Conservation (phyloP, 2,329 filamentous ascomycete genomes). For the Massarina eburnea region DNA sequence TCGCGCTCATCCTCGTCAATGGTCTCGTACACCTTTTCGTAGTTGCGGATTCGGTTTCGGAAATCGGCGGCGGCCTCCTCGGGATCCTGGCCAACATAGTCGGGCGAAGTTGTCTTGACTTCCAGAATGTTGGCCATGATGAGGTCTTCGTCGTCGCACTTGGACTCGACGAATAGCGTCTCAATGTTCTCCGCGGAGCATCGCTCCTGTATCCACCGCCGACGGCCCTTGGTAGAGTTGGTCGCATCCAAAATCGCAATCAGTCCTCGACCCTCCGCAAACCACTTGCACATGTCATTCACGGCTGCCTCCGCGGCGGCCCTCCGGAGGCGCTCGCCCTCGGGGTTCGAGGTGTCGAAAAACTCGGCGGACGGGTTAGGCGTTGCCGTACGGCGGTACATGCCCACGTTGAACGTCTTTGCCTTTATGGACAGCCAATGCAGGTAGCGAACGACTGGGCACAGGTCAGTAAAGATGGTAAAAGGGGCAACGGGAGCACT, state of each 20-base stretch:
- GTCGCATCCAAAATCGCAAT: slow-evolving; percentile 96
- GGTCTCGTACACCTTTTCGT: slow-evolving; percentile 94
- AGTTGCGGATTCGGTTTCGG: slow-evolving; percentile 90
- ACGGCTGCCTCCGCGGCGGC: slow-evolving; percentile 91
- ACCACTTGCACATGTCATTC: slow-evolving; percentile 93
- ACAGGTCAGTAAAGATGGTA: slow-evolving; percentile 12
- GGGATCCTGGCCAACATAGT: slow-evolving; percentile 92
- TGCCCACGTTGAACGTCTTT: slow-evolving; percentile 96
- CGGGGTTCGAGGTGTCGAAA: slow-evolving; percentile 86
- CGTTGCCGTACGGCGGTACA: slow-evolving; percentile 85
- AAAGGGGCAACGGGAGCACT: background rate
- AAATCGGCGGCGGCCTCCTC: slow-evolving; percentile 90
- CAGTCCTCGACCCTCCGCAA: slow-evolving; percentile 71
- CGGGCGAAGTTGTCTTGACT: slow-evolving; percentile 94
- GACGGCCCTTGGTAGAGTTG: slow-evolving; percentile 87
- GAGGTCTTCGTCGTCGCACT: slow-evolving; percentile 91
- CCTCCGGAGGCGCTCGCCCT: slow-evolving; percentile 85
- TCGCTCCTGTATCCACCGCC: slow-evolving; percentile 85
- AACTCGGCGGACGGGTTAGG: slow-evolving; percentile 92
- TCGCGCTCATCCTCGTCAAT: slow-evolving; percentile 86
- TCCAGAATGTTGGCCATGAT: slow-evolving; percentile 99
- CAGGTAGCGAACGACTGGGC: slow-evolving; percentile 69
- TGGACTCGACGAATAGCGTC: slow-evolving; percentile 93
- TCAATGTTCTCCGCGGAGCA: slow-evolving; percentile 78
- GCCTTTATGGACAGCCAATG: slow-evolving; percentile 95